phyloP scores from a whole-genome alignment of 129 eudicot genomes.

The Arctium minus region DNA sequence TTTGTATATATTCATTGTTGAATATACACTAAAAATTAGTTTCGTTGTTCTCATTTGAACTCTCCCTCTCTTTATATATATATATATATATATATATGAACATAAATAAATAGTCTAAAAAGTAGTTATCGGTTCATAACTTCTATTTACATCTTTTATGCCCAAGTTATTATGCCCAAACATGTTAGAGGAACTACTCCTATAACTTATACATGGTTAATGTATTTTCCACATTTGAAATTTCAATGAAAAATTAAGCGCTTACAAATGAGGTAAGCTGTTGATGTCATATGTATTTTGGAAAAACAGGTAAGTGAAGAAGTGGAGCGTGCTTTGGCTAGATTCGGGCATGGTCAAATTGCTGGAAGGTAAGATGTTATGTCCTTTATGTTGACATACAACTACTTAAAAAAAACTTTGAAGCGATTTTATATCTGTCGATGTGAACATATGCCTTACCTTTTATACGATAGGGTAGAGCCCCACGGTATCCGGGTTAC shows the following conservation, averaged over 20 bases:
- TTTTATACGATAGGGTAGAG: neutral
- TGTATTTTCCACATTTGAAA: neutral
- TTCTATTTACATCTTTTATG: too few species aligned
- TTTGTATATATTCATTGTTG: too few species aligned
- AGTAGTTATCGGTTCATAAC: too few species aligned
- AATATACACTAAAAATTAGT: too few species aligned
- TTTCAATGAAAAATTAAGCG: neutral
- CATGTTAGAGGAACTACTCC: constrained; percentile 6
- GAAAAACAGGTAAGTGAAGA: constrained; percentile 51
- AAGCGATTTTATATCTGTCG: neutral
- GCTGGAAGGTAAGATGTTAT: constrained; percentile 38
- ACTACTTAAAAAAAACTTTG: neutral
- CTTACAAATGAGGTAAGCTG: neutral
- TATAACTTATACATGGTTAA: neutral
- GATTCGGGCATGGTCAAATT: constrained; percentile 41
- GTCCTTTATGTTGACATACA: neutral
- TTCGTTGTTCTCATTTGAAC: too few species aligned
- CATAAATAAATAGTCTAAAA: too few species aligned
- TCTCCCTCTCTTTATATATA: too few species aligned
- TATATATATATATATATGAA: too few species aligned
- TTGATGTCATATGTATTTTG: neutral
- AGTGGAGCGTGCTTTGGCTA: constrained; percentile 59
- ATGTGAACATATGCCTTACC: neutral
- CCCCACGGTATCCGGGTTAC: neutral
- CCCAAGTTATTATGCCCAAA: neutral